phyloP scores from a whole-genome alignment of 2,329 filamentous ascomycete genomes.

The Monilinia laxa region DNA sequence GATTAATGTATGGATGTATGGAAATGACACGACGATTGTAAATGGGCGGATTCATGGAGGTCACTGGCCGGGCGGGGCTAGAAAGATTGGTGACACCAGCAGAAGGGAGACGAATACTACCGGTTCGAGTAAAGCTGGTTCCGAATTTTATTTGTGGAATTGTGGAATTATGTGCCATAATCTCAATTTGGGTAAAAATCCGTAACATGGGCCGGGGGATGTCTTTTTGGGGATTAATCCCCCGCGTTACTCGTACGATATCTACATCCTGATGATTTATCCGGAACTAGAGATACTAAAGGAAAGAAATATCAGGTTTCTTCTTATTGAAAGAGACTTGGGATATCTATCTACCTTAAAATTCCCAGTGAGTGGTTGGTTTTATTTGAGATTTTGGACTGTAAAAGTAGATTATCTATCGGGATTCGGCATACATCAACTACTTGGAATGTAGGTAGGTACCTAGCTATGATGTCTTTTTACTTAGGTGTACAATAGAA shows the following conservation, averaged over 20 bases:
- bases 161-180: conserved; percentile 3
- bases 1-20: background rate
- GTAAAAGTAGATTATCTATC: too few species aligned
- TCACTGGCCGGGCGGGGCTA: background rate
- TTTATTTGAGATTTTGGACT: too few species aligned
- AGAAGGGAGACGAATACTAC: conserved; percentile 16
- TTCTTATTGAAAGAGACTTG: background rate
- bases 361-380: too few species aligned
- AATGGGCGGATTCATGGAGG: background rate
- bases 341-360: background rate
- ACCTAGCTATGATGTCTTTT: too few species aligned
- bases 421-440: too few species aligned
- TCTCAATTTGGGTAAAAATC: conserved; percentile 2
- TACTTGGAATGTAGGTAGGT: too few species aligned
- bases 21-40: background rate
- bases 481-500: too few species aligned
- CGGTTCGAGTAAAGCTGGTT: conserved; percentile 18
- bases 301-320: background rate
- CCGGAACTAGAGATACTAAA: background rate
- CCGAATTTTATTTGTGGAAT: conserved; percentile 13
- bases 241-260: background rate
- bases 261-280: background rate
- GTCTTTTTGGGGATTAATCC: background rate
- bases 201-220: background rate
- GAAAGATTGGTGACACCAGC: conserved; percentile 15